A percentile compares a stretch with the other conserved stretches of the same genome.
Conservation (phyloP, 768 basidiomycete species). For the Kwoniella shandongensis region DNA sequence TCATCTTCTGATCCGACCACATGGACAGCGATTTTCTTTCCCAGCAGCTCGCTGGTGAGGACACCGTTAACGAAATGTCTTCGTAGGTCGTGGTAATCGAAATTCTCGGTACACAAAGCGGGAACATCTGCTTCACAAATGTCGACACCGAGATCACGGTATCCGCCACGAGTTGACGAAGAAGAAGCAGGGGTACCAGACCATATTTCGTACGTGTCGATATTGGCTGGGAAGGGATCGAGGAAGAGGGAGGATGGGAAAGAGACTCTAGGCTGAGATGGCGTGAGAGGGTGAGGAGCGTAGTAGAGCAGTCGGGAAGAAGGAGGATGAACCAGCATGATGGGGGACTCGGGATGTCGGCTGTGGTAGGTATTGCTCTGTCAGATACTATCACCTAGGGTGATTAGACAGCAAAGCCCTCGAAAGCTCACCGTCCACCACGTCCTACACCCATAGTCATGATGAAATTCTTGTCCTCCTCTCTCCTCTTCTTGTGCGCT, state of each 20-base stretch:
- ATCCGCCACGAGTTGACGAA: conserved; percentile 29
- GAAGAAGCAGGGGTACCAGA: conserved; percentile 59
- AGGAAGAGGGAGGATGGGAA: conserved; percentile 56
- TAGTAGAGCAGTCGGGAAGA: conserved; percentile 47
- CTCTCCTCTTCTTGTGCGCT: conserved; percentile 81
- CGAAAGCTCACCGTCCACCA: conserved; percentile 47
- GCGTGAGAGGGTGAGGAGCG: conserved; percentile 36
- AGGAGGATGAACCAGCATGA: conserved; percentile 51
- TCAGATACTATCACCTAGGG: conserved; percentile 21
- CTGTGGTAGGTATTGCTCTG: conserved; percentile 17
- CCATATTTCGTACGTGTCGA: conserved; percentile 74
- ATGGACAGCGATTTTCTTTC: conserved; percentile 91
- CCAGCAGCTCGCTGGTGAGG: conserved; percentile 86
- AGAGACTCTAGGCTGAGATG: conserved; percentile 26
- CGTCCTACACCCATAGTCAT: conserved; percentile 75
- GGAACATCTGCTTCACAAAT: conserved; percentile 67
- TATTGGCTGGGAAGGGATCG: conserved; percentile 71
- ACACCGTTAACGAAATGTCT: conserved; percentile 92
- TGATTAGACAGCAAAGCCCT: conserved; percentile 15
- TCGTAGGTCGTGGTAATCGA: conserved; percentile 90
- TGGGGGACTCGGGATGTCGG: conserved; percentile 63
- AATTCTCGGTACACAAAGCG: conserved; percentile 96
- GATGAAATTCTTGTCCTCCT: conserved; percentile 84
- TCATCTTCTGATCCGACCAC: conserved; percentile 61
- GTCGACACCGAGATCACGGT: conserved; percentile 51